These are phyloP conservation scores for Astrothelium subdiscretum DNA, from an alignment of 495 filamentous ascomycete genomes.

Conservation along the genomic window DNA sequence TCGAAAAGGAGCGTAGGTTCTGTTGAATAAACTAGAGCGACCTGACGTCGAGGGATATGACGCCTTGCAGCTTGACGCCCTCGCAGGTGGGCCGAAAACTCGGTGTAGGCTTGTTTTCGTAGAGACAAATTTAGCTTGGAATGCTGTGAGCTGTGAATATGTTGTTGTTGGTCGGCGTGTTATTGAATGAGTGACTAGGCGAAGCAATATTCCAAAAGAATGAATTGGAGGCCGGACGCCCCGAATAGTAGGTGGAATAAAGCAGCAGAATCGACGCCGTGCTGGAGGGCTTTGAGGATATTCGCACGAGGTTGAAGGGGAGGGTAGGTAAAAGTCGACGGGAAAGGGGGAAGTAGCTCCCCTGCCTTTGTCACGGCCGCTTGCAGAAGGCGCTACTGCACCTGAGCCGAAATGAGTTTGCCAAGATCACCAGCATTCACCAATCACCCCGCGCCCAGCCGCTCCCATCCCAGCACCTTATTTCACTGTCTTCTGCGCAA, in stretches of 20 bases:
- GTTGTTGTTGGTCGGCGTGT: neutral
- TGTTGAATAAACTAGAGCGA: neutral
- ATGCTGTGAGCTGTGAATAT: neutral
- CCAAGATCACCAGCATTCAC: neutral
- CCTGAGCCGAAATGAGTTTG: neutral
- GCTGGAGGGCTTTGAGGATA: neutral
- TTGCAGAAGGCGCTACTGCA: slow-evolving; percentile 1
- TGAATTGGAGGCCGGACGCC: slow-evolving; percentile 13
- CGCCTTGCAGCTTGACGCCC: neutral
- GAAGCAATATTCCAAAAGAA: slow-evolving; percentile 10
- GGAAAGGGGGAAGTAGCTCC: neutral
- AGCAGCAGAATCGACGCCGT: slow-evolving; percentile 1
- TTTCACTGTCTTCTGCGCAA: neutral
- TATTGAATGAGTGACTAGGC: neutral
- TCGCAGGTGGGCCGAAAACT: neutral
- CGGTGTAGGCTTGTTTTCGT: no score
- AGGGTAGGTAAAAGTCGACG: neutral
- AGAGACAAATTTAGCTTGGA: neutral
- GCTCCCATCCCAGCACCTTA: no score
- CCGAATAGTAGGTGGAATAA: slow-evolving; percentile 12
- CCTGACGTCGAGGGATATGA: neutral
- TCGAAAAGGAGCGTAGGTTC: neutral
- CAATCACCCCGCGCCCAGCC: neutral
- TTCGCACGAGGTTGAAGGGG: neutral
- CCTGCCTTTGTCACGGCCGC: neutral